phyloP scores from a whole-genome alignment of 768 basidiomycete species.

The Sarcodon sp. region DNA sequence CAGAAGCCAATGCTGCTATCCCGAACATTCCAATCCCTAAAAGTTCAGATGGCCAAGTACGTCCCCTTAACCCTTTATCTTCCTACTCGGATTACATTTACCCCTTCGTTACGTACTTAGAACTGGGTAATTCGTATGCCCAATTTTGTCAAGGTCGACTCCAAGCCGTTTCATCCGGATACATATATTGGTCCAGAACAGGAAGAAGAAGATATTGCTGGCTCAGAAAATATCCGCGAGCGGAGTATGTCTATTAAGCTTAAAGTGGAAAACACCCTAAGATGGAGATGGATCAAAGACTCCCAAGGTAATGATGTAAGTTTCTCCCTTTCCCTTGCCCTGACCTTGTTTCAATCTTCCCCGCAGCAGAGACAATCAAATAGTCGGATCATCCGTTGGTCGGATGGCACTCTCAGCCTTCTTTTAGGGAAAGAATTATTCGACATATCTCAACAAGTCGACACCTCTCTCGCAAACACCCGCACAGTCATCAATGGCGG shows the following conservation, averaged over 20 bases:
- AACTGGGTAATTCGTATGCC: slow-evolving; percentile 91
- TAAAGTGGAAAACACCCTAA: slow-evolving; percentile 86
- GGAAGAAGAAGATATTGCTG: slow-evolving; percentile 49
- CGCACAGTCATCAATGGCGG: slow-evolving; percentile 43
- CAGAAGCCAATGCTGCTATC: slow-evolving; percentile 62
- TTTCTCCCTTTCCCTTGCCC: slow-evolving; percentile 5
- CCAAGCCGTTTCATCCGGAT: slow-evolving; percentile 82
- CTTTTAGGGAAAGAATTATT: slow-evolving; percentile 91
- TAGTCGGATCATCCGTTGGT: slow-evolving; percentile 87
- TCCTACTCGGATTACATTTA: not conserved
- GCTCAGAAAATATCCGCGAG: slow-evolving; percentile 52
- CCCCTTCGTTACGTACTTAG: slow-evolving; percentile 21
- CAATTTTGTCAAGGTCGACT: slow-evolving; percentile 84
- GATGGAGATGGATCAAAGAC: slow-evolving; percentile 91
- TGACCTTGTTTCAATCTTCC: slow-evolving; percentile 2
- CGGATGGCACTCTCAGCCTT: slow-evolving; percentile 84
- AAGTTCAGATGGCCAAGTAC: slow-evolving; percentile 72
- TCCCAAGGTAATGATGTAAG: slow-evolving; percentile 65
- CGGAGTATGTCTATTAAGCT: slow-evolving; percentile 78
- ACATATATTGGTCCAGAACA: slow-evolving; percentile 78
- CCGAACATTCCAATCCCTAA: slow-evolving; percentile 81
- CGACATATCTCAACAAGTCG: slow-evolving; percentile 73
- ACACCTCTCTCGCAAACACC: slow-evolving; percentile 57
- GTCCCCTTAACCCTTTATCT: slow-evolving; percentile 11
- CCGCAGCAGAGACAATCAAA: slow-evolving; percentile 79